Conservation (phyloP, 768 basidiomycete genomes). For the Porphyrellus cyaneotinctus region DNA sequence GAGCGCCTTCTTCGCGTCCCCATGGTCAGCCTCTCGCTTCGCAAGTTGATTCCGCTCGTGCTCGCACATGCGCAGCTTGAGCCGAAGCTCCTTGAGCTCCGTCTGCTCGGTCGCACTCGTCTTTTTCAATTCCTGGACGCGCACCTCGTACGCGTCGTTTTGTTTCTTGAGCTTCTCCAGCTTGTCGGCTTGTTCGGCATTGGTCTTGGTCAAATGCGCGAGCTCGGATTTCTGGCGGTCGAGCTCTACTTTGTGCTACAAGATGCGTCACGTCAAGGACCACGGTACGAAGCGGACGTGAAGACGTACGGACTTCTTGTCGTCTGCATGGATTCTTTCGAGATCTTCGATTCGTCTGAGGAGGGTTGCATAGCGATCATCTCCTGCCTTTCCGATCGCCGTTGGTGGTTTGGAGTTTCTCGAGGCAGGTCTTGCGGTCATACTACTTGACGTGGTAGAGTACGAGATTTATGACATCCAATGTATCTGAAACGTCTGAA, state of each 20-base stretch:
- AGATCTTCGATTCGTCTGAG: constrained; percentile 63
- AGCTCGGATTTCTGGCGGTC: constrained; percentile 59
- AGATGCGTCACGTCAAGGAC: constrained; percentile 1
- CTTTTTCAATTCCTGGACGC: constrained; percentile 60
- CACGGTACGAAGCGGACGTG: not conserved
- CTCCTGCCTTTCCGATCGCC: constrained; percentile 15
- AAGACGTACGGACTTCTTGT: constrained; percentile 61
- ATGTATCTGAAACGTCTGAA: constrained; percentile 40
- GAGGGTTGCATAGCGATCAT: constrained; percentile 51
- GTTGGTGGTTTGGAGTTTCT: constrained; percentile 25
- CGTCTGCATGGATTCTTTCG: constrained; percentile 57
- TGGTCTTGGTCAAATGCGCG: constrained; percentile 42
- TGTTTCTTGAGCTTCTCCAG: constrained; percentile 64
- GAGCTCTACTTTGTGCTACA: constrained; percentile 59
- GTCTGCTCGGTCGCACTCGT: constrained; percentile 44
- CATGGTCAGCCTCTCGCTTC: constrained; percentile 48
- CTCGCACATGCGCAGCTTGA: constrained; percentile 55
- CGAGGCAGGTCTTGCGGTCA: constrained; percentile 21
- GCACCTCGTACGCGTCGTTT: constrained; percentile 50
- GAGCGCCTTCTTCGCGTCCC: constrained; percentile 48
- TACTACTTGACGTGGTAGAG: constrained; percentile 30
- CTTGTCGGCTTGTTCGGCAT: constrained; percentile 48
- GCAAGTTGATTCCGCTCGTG: constrained; percentile 51
- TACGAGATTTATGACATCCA: not conserved
- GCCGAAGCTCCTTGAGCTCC: constrained; percentile 59